Evolutionary conservation across 257 asterid species (phyloP).

Genomic region (Solanum microdontum): DNA sequence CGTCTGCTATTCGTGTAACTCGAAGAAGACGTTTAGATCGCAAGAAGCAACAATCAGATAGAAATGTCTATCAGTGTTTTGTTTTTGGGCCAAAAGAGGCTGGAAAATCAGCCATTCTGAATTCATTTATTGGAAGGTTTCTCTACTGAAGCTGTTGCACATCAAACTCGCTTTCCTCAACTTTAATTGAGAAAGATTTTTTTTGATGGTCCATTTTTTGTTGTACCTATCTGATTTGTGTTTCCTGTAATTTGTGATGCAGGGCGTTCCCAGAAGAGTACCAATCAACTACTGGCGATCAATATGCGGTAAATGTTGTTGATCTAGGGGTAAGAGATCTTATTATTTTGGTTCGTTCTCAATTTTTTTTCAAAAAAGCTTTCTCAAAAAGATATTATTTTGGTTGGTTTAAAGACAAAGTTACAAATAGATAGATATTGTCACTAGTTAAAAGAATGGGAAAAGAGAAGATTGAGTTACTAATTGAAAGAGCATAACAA

Average conservation of each 20-base stretch:
- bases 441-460: not conserved
- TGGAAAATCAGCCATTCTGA: slow-evolving; percentile 77
- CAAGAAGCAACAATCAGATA: slow-evolving; percentile 75
- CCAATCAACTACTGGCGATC: slow-evolving; percentile 43
- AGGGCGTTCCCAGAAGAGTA: slow-evolving; percentile 79
- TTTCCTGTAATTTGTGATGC: not conserved
- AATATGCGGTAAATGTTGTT: slow-evolving; percentile 60
- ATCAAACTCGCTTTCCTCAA: not conserved
- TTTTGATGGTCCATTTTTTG: not conserved
- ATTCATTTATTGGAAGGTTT: slow-evolving; percentile 79
- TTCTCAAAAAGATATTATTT: slow-evolving; percentile 4
- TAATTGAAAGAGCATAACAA: not conserved
- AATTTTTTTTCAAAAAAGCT: not conserved
- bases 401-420: not conserved
- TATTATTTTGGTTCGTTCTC: not conserved
- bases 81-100: slow-evolving; percentile 91
- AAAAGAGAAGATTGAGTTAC: not conserved
- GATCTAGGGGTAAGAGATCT: slow-evolving; percentile 41
- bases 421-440: not conserved
- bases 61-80: slow-evolving; percentile 78
- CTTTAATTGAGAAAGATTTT: not conserved
- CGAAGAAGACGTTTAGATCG: slow-evolving; percentile 88
- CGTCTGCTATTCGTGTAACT: slow-evolving; percentile 70
- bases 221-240: not conserved
- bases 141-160: slow-evolving; percentile 2